Percentiles rank a stretch among this genome's conserved stretches.
These are phyloP conservation scores for Carallia brachiata DNA, from an alignment of 345 rosid species.

Conservation along the genomic window DNA sequence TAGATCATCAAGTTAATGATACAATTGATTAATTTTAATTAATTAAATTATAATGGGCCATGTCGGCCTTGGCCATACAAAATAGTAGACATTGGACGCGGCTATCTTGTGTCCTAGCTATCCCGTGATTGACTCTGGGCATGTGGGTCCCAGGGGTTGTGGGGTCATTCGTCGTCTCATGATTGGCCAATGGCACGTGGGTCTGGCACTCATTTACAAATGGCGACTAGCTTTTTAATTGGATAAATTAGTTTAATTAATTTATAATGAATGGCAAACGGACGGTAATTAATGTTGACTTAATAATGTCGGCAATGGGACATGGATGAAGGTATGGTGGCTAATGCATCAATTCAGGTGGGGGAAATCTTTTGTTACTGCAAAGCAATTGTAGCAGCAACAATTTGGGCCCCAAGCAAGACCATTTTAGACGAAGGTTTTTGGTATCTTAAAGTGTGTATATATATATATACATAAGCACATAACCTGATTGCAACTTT, in stretches of 20 bases:
- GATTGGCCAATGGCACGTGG: constrained; percentile 31
- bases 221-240: not conserved
- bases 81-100: constrained; percentile 4
- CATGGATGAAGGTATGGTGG: not conserved
- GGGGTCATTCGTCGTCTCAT: constrained; percentile 13
- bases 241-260: not conserved
- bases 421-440: too few relatives aligned
- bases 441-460: too few relatives aligned
- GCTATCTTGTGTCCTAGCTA: constrained; percentile 8
- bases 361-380: not conserved
- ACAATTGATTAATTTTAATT: not conserved
- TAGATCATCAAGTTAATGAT: constrained; percentile 27
- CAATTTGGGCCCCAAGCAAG: not conserved
- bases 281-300: not conserved
- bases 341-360: not conserved
- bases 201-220: constrained; percentile 11
- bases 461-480: too few relatives aligned
- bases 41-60: too few relatives aligned
- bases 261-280: constrained; percentile 15
- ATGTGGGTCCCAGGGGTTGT: not conserved
- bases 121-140: constrained; percentile 32
- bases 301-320: constrained; percentile 24
- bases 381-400: not conserved
- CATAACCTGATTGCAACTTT: too few relatives aligned
- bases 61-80: not conserved